Evolutionary conservation across 202 grass and related monocot genomes (phyloP).

Genomic region (Panicum virgatum): DNA sequence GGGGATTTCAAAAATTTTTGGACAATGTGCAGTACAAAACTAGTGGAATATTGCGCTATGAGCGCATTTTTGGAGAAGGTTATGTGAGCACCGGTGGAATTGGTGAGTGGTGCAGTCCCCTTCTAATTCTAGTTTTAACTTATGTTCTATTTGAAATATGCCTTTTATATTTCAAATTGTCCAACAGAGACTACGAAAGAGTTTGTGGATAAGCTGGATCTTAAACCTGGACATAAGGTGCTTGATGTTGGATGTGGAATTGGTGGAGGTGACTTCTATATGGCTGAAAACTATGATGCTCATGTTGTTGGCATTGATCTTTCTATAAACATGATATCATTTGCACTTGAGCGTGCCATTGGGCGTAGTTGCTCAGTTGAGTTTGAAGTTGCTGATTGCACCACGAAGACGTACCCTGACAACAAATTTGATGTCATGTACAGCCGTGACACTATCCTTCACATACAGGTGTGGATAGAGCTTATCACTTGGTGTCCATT

Average conservation of each 20-base stretch:
- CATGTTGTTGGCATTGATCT: constrained; percentile 88
- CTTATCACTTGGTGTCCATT: background rate
- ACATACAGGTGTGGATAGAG: constrained; percentile 67
- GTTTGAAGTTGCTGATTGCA: constrained; percentile 90
- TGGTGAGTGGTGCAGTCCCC: constrained; percentile 38
- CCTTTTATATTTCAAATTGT: constrained; percentile 16
- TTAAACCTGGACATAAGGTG: constrained; percentile 74
- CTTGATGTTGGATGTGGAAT: constrained; percentile 93
- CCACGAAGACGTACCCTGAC: constrained; percentile 69
- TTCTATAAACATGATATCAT: constrained; percentile 87
- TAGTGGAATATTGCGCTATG: constrained; percentile 82
- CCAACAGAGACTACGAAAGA: constrained; percentile 82
- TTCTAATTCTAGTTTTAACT: constrained; percentile 13
- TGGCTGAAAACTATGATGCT: constrained; percentile 76
- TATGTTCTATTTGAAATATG: constrained; percentile 12
- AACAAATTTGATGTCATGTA: constrained; percentile 69
- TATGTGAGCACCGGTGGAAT: constrained; percentile 88
- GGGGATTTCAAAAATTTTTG: constrained; percentile 77
- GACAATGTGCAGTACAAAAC: constrained; percentile 92
- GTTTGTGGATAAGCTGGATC: constrained; percentile 70
- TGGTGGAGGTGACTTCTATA: constrained; percentile 85
- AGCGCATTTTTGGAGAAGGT: constrained; percentile 79
- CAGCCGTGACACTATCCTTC: constrained; percentile 86
- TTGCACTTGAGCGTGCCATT: constrained; percentile 77
- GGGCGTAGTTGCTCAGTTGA: constrained; percentile 65